A percentile compares a stretch with the other conserved stretches of the same genome.
These are phyloP conservation scores for Luzula sylvatica DNA, from an alignment of 176 grass and related monocot genomes.

Conservation along the genomic window DNA sequence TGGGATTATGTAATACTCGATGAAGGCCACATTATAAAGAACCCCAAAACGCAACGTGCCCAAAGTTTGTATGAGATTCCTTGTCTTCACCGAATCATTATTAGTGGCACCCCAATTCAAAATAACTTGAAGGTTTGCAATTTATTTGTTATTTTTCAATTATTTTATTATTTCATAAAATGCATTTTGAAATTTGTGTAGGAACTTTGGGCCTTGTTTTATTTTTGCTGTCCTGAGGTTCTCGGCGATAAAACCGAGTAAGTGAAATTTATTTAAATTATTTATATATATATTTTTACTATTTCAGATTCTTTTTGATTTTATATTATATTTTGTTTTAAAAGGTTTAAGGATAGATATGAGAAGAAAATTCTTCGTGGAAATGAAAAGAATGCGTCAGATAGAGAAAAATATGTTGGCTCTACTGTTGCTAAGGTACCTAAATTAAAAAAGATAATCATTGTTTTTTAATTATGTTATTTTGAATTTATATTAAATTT, in stretches of 20 bases:
- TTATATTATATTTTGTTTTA: constrained; percentile 23
- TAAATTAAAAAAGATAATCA: neutral
- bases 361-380: constrained; percentile 61
- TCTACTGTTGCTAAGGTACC: constrained; percentile 66
- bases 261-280: constrained; percentile 21
- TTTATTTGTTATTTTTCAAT: neutral
- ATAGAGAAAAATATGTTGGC: constrained; percentile 54
- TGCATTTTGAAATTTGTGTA: constrained; percentile 22
- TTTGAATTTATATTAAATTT: constrained; percentile 15
- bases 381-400: constrained; percentile 81
- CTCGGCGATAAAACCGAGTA: constrained; percentile 73
- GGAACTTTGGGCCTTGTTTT: constrained; percentile 90
- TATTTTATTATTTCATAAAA: constrained; percentile 5
- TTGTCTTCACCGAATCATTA: constrained; percentile 57
- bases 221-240: constrained; percentile 75
- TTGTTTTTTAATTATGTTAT: constrained; percentile 11
- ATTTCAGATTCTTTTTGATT: constrained; percentile 4
- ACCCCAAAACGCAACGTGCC: constrained; percentile 55
- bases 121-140: constrained; percentile 68
- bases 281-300: constrained; percentile 8
- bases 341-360: constrained; percentile 61
- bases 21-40: constrained; percentile 89
- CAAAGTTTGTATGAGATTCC: constrained; percentile 77
- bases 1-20: constrained; percentile 89
- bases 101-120: constrained; percentile 82